Base-by-base conservation (phyloP, 2,329 filamentous ascomycete genomes). In the Magnaporthiopsis rhizophila region DNA sequence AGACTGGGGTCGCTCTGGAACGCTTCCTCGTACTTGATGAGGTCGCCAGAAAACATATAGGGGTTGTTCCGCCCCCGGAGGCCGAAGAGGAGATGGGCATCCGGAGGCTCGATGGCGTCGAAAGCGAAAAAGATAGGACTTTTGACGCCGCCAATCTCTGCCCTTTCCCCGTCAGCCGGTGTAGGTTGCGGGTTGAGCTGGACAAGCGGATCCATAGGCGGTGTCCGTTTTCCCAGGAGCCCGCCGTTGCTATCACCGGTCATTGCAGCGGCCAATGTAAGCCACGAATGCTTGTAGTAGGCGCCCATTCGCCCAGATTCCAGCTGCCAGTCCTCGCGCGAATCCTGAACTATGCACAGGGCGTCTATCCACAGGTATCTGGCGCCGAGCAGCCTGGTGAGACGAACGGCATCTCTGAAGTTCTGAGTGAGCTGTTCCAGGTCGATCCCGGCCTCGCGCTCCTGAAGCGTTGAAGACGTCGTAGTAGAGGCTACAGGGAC, bases 291-390 rank as follows among this genome's bases (percentile, higher is more conserved):
- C 30, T 59, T 30, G 58, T 59, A 59, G 15, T 34, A 34, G 30
- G 58, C 30, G 4, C 36, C 61, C 63, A 64, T 64, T 30, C 36
- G 61, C 30, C 15, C 59, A 8, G 63, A 66, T 11, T 68, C 66
- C 6, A n/a, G 30, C 4, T 56, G 34, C 65, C 66, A 69, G 60
- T 74, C 72, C 1, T 67, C 60, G 1, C 28, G n/a, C 5, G 58
- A 59, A 59, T 71, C 68, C 63, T 74, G 72, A 24, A 72, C 56
- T 21, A 74, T 74, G 62, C 72, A 74, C 1, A 74, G 65, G 1
- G 70, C 67, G 63, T 74, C 71, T 9, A 74, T 69, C 72, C 71
- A 74, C 1, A 74, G 53, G 59, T 71, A 72, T 13, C 64, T 65
- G 8, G 72, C 59, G 4, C 66, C 66, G 1, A 74, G 66, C 50